A percentile compares a stretch with the other conserved stretches of the same genome.
Evolutionary conservation across 2,329 filamentous ascomycete genomes (phyloP).

Genomic region (Cladobotryum mycophilum): DNA sequence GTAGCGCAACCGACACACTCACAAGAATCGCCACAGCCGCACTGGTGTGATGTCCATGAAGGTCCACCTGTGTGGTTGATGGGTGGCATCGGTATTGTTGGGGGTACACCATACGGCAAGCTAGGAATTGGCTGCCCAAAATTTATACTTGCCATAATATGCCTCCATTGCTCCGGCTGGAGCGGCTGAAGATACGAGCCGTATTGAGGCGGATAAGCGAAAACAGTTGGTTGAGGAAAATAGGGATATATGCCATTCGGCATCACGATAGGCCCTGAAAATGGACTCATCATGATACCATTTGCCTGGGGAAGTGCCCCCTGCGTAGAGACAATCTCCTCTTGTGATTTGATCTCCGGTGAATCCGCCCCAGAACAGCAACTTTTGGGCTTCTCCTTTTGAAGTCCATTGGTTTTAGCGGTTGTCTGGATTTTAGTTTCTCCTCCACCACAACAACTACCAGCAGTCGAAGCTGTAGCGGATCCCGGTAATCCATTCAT

Average conservation of each 20-base stretch:
- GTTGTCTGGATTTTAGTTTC: slow-evolving; percentile 8
- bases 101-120: slow-evolving; percentile 20
- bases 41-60: slow-evolving; percentile 37
- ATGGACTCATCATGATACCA: slow-evolving; percentile 30
- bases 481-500: slow-evolving; percentile 16
- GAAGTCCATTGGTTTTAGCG: slow-evolving; percentile 13
- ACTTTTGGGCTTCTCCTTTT: slow-evolving; percentile 19
- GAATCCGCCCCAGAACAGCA: slow-evolving; percentile 23
- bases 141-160: slow-evolving; percentile 37
- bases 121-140: slow-evolving; percentile 29
- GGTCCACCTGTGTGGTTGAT: slow-evolving; percentile 15
- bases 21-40: slow-evolving; percentile 59
- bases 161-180: slow-evolving; percentile 47
- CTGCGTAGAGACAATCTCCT: slow-evolving; percentile 15
- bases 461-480: slow-evolving; percentile 1
- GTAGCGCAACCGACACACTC: slow-evolving; percentile 62
- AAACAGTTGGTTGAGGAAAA: slow-evolving; percentile 40
- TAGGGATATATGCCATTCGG: slow-evolving; percentile 34
- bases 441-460: slow-evolving; percentile 20
- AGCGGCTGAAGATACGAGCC: slow-evolving; percentile 50
- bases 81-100: slow-evolving; percentile 17
- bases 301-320: slow-evolving; percentile 18
- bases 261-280: slow-evolving; percentile 30
- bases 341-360: slow-evolving; percentile 16
- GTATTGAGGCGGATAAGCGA: slow-evolving; percentile 48